Base-by-base conservation (phyloP, 1,139 yeast species). In the Waltiozyma sp. region DNA sequence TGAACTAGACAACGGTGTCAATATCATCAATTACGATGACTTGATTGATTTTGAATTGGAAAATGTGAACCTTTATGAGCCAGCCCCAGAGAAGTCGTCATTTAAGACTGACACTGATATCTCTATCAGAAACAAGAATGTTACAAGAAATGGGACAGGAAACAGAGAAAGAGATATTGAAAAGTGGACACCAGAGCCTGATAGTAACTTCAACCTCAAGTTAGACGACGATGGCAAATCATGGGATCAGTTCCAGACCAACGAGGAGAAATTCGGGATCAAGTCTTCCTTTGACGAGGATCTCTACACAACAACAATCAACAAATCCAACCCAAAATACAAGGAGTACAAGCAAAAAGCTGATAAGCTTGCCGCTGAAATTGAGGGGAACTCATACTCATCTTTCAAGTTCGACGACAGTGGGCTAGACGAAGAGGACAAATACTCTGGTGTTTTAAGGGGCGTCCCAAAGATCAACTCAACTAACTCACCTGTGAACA, bases 181-280 rank as follows among this genome's bases (percentile, higher is more conserved):
- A 60, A 75, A 73, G 56, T 91, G 98, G 98, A 77, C 76, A 18
- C 94, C 95, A 6, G 94, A 83, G 41, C 75, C 65, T 13, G 69
- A 60, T 28, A 47, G 59, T 11, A 42, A 65, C 15, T 65, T 62
- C 31, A 66, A 62, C 26, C 61, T 74, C 43, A 52, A 64, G 1
- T 65, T 79, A 39, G 82, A 73, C 39, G 77, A 70, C 41, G 61
- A 64, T 39, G 46, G 54, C 13, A 47, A 53, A n/a, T 53, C 58
- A 7, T 91, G 97, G 97, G 96, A 91, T 63, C 99, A 91, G 64
- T 91, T 91, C 65, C 84, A 86, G 44, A 94, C 78, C 16, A 91
- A 93, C 62, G 82, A 86, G 61, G 75, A 77, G 50, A 83, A 84
- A 63, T 91, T 91, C 62, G 97, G 96, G 36, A 83, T 91, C 41